Base-by-base conservation (phyloP, 1,139 yeast genomes). In the Geotrichum phurueaensis region DNA sequence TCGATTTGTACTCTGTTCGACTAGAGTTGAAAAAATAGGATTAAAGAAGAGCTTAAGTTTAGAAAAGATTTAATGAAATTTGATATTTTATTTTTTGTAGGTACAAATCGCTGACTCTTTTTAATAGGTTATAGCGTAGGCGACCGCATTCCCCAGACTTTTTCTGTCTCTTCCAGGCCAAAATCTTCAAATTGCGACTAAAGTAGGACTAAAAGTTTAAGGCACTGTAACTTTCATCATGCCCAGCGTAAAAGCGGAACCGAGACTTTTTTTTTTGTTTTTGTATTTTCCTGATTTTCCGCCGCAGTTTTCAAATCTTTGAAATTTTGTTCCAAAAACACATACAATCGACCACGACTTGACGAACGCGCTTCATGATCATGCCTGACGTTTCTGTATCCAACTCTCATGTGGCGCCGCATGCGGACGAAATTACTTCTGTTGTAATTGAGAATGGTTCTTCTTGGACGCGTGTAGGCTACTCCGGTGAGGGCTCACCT, bases 381-480 rank as follows among this genome's bases (percentile, higher is more conserved):
- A 58, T 58, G 60, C 60, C 60, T 25, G 60, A 58, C 49, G n/a
- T 58, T 22, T 33, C 60, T 13, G 54, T 31, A 22, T 49, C 60
- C 12, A 27, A 25, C 22, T 49, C 56, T 12, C 53, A 58, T 23
- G 55, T 58, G 13, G 58, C 58, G n/a, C 63, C 64, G 39, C 66
- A 63, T 50, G 68, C 70, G 15, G 75, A 70, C 60, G 78, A 75
- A 60, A 72, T 94, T 65, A 86, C 94, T 63, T 96, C 98, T 51
- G 80, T 94, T n/a, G 96, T 95, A 51, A 79, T 94, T 51, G 99
- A 94, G 71, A 91, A 96, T 1, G 98, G 99, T 36, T 86, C 97
- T 12, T 83, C 81, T 64, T 77, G 83, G 64, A 91, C 97, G 10
- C 84, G 95, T 62, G 84, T 89, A 33, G 99, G 99, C 1, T 90